A percentile compares a stretch with the other conserved stretches of the same genome.
phyloP scores from a whole-genome alignment of 2,329 filamentous ascomycete genomes.

The Colletotrichum sp. region DNA sequence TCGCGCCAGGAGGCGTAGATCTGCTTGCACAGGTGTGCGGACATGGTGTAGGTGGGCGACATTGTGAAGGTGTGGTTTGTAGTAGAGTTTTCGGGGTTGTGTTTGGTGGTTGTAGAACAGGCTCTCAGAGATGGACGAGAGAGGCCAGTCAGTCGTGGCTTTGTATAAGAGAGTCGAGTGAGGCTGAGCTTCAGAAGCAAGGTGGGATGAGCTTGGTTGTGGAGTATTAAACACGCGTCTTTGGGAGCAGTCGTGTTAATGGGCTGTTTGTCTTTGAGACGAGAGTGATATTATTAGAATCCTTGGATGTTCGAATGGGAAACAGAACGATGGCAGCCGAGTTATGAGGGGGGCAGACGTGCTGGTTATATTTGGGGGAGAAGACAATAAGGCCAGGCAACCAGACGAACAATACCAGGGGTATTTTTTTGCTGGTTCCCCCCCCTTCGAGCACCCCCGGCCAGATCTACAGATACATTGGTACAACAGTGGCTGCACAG shows the following conservation, averaged over 20 bases:
- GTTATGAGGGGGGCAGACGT: not conserved
- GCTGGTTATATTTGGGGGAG: constrained; percentile 15
- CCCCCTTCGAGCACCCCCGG: not conserved
- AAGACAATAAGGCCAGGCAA: not conserved
- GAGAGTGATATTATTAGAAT: constrained; percentile 6
- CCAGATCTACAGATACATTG: not conserved
- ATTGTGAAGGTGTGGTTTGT: constrained; percentile 37
- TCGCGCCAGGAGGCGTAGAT: constrained; percentile 65
- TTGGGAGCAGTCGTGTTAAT: not conserved
- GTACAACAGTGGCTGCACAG: constrained; percentile 5
- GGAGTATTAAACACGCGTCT: constrained; percentile 1
- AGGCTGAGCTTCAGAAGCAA: not conserved
- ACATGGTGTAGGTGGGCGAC: constrained; percentile 67
- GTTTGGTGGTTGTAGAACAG: not conserved
- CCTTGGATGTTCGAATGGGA: not conserved
- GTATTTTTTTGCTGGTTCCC: not conserved
- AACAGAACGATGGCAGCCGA: not conserved
- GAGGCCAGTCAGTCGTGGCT: not conserved
- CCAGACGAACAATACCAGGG: not conserved
- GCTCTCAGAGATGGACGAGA: not conserved
- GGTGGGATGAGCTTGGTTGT: not conserved
- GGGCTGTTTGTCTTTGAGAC: not conserved
- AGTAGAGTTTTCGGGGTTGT: not conserved
- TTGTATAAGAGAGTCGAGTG: constrained; percentile 2
- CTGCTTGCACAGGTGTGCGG: constrained; percentile 64